Base-by-base conservation (phyloP, 768 basidiomycete species). In the Daedalea quercina region DNA sequence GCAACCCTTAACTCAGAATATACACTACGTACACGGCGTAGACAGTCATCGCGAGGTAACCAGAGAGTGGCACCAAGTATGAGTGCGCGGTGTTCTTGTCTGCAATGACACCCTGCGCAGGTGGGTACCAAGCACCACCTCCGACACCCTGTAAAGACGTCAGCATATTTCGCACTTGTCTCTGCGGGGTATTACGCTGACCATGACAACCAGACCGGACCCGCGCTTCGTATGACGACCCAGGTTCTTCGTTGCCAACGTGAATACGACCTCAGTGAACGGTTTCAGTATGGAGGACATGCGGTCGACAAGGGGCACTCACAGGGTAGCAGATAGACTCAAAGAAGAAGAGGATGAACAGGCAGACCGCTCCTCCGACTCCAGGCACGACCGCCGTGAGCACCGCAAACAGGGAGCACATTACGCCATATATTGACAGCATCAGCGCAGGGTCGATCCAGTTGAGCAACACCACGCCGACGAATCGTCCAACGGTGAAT, bases 321-420 rank as follows among this genome's bases (percentile, higher is more conserved):
- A 78, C 79, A 4, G 82, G 82, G 57, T 84, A 84, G 59, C 84
- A 87, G 54, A 87, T 86, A 26, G 83, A 85, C 67, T 87, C 85
- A 63, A 85, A 85, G 73, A 83, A 85, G 74, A 86, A 85, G 51
- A 87, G 67, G 51, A 72, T 63, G 61, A 84, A 87, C 33, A 87
- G 63, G 67, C 78, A 83, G 9, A 72, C 79, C 40, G 88, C 68
- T 31, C 80, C 86, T 3, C 75, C 69, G 49, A 70, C 69, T 13
- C 85, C 82, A 8, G 73, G 68, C 8, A 80, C 63, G 23, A 76
- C 70, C 9, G 80, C 73, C 44, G 79, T 70, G 46, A 76, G 67
- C 52, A 86, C 62, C 48, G 73, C 70, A 62, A 85, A 82, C 28
- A 77, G 43, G 35, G 69, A 72, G 63, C 82, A 85, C 25, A 67